Conservation (phyloP, 495 filamentous ascomycete genomes). For the Neurospora africana region DNA sequence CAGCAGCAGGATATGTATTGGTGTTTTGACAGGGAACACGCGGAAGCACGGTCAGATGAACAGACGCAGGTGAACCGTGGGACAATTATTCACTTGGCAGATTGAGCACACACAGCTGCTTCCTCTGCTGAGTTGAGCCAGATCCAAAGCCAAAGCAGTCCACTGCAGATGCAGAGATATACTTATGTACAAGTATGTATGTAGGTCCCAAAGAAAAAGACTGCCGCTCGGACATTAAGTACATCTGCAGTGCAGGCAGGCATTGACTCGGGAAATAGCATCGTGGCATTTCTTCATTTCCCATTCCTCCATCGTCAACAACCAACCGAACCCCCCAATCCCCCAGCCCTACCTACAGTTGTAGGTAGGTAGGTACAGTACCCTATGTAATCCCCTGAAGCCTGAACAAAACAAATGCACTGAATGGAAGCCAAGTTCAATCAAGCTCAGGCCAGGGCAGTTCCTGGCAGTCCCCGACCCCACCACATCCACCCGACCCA, state of each 20-base stretch:
- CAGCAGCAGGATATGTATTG: background rate
- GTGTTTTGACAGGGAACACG: background rate
- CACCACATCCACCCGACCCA: background rate
- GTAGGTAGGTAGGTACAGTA: background rate
- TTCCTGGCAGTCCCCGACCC: background rate
- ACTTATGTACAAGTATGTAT: too few species aligned
- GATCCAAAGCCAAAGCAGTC: background rate
- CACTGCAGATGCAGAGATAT: background rate
- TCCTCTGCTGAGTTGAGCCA: background rate
- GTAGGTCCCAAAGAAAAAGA: background rate
- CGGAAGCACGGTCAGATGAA: background rate
- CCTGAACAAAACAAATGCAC: background rate
- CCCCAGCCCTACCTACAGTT: background rate
- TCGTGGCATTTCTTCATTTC: background rate
- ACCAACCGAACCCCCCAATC: background rate
- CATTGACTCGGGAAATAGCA: background rate
- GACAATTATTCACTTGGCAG: background rate
- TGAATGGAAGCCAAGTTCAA: background rate
- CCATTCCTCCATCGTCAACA: background rate
- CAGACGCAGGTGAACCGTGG: background rate
- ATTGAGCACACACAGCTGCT: background rate
- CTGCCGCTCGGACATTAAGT: background rate
- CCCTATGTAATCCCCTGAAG: background rate
- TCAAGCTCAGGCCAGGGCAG: background rate
- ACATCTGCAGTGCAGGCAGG: background rate